Evolutionary conservation across 2,329 filamentous ascomycete genomes (phyloP), one percentile per base, ranked within the genome.

Genomic region (Xylaria sp.): DNA sequence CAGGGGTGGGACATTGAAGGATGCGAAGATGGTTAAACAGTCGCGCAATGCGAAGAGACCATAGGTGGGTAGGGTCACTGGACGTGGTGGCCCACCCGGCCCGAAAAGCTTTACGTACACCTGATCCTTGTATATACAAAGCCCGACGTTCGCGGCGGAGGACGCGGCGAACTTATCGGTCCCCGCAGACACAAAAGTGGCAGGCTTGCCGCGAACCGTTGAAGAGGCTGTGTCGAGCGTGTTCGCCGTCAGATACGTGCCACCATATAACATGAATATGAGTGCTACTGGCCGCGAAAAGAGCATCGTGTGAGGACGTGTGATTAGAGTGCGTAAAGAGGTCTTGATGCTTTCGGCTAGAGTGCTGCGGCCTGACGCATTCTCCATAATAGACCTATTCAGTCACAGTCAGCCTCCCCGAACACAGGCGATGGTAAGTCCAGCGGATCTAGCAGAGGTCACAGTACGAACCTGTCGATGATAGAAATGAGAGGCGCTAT

Each of bases 161-260:
- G 92, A 94, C 53, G 91, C 88, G 70, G 87, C 79, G 79, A 98
- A 97, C 75, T 97, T 97, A 64, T 86, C 78, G 0, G 88, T 84
- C 59, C 93, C 93, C 8, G 90, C 83, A 0, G 92, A 94, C 31
- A 92, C 88, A 69, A 81, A 77, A 5, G 82, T 79, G 6, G 90
- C 85, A 35, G 87, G 80, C 15, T 80, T 77, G 72, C 85, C 79
- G 51, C 80, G 76, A 14, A 87, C 69, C 1, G 90, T 92, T 4
- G 92, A 89, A 46, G 87, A 81, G 50, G 87, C 76, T 0, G 94
- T 97, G 79, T 98, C 94, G 74, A 97, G 87, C 12, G 85, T 79
- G 80, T 97, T 97, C 67, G 94, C 94, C 0, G 92, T 92, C 12
- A 95, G 80, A 80, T 97, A 97, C 62, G 94, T 98, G 68, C 91